These are phyloP conservation scores for Coniosporium apollinis DNA, from an alignment of 495 filamentous ascomycete genomes.

Conservation along the genomic window DNA sequence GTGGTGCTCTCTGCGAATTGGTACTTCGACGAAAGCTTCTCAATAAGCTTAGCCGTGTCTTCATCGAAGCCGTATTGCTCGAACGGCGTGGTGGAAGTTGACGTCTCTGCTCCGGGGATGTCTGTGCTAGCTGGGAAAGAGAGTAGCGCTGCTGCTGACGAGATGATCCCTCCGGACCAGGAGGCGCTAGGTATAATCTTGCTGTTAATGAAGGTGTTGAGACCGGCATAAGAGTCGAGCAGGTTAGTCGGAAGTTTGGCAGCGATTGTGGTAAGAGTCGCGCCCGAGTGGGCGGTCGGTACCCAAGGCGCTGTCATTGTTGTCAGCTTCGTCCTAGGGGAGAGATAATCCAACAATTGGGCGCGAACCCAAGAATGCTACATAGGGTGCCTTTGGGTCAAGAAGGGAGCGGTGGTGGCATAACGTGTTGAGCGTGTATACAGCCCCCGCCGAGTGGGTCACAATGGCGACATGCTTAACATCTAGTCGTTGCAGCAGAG, in stretches of 20 bases:
- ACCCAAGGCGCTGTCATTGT: slow-evolving; percentile 29
- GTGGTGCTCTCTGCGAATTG: slow-evolving; percentile 5
- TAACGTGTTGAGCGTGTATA: slow-evolving; percentile 31
- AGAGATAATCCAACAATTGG: slow-evolving; percentile 3
- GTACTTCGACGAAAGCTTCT: slow-evolving; percentile 6
- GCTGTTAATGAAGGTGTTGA: slow-evolving; percentile 5
- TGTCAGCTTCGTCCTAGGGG: slow-evolving; percentile 3
- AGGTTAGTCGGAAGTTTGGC: slow-evolving; percentile 7
- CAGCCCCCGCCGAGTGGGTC: slow-evolving; percentile 30
- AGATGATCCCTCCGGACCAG: slow-evolving; percentile 9
- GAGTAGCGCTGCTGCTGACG: slow-evolving; percentile 2
- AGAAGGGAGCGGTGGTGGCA: slow-evolving; percentile 24
- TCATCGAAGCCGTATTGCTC: slow-evolving; percentile 7
- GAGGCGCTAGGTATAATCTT: slow-evolving; percentile 3
- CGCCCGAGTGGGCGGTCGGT: slow-evolving; percentile 24
- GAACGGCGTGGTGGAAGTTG: neutral
- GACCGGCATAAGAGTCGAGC: slow-evolving; percentile 3
- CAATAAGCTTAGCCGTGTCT: slow-evolving; percentile 4
- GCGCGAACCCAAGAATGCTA: slow-evolving; percentile 23
- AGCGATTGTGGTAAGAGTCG: slow-evolving; percentile 4
- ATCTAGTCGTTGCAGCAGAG: slow-evolving; percentile 23
- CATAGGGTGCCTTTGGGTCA: slow-evolving; percentile 18
- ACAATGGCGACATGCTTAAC: slow-evolving; percentile 27
- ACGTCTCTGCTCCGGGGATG: neutral
- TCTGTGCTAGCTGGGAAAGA: slow-evolving; percentile 3